Percentiles rank a stretch among this genome's conserved stretches.
phyloP scores from a whole-genome alignment of 73 alveolate species.

The Durusdinium trenchii region DNA sequence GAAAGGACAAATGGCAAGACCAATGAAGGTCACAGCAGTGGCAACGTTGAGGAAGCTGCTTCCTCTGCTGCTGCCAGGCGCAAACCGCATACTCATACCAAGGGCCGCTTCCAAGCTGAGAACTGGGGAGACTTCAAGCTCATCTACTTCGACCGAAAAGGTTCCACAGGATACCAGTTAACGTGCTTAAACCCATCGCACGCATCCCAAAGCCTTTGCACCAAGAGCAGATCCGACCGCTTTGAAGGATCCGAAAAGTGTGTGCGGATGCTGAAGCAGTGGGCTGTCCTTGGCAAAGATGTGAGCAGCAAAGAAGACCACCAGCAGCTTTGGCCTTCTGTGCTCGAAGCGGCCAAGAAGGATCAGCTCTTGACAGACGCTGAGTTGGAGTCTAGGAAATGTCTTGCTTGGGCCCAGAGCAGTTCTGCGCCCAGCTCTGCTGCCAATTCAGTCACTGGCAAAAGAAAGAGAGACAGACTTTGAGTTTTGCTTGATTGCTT shows the following conservation, averaged over 20 bases:
- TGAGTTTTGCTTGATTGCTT: too few relatives aligned
- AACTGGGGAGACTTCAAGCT: neutral
- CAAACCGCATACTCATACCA: too few relatives aligned
- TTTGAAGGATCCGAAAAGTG: neutral
- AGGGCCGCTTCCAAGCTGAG: neutral
- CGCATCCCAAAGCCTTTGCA: neutral
- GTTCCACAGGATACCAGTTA: conserved; percentile 4
- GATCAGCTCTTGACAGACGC: neutral
- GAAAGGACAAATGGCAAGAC: too few relatives aligned
- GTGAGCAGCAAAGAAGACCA: neutral
- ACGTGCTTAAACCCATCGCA: neutral
- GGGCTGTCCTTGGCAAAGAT: neutral
- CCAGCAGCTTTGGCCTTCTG: neutral
- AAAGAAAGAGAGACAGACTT: too few relatives aligned
- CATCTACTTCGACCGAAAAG: neutral
- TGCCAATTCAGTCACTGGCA: neutral
- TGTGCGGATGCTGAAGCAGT: conserved; percentile 22
- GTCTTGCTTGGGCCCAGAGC: neutral
- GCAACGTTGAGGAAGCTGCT: neutral
- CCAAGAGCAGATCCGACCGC: neutral
- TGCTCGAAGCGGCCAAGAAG: neutral
- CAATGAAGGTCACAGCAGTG: neutral
- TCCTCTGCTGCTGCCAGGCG: too few relatives aligned
- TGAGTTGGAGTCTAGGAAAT: neutral
- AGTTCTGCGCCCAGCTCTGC: neutral